Base-by-base conservation (phyloP, 2,329 filamentous ascomycete species). In the Fusarium solani-melongenae region DNA sequence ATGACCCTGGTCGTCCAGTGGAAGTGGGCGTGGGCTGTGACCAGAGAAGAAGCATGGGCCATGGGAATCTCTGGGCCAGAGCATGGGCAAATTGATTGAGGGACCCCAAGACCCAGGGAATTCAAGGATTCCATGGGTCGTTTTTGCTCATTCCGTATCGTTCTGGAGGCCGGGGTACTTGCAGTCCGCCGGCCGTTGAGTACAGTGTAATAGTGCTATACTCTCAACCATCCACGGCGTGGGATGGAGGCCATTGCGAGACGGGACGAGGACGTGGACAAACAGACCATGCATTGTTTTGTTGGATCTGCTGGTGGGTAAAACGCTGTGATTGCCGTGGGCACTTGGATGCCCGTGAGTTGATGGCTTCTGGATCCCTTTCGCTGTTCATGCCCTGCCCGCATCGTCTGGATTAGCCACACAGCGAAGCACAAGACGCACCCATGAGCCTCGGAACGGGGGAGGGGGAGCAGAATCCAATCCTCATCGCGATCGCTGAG, bases 21-120 rank as follows among this genome's bases (percentile, higher is more conserved):
- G n/a, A n/a, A n/a, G n/a, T n/a, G n/a, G n/a, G n/a, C n/a, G n/a
- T n/a, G n/a, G n/a, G n/a, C n/a, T n/a, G n/a, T n/a, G n/a, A n/a
- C n/a, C n/a, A 17, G 17, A 17, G 15, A 6, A 31, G 29, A 38
- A 61, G 65, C 68, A 62, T 64, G 67, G 66, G 56, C 58, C 62
- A 76, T 76, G 74, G 74, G 70, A 76, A 71, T 75, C 64, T 75
- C 20, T 71, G n/a, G 64, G 64, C 61, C 63, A 71, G 55, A 70
- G n/a, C 58, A 76, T 76, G 70, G 73, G 65, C 73, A 76, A 76
- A 57, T 74, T 62, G 36, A 63, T 69, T 58, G 55, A 61, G 55
- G 41, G 24, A 55, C 31, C 51, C 29, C 55, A 22, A 64, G 53
- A 38, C 59, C 31, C 31, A 60, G 61, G 46, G 56, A 51, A 64